Percentiles rank a stretch among this genome's conserved stretches.
These are phyloP conservation scores for Thraustotheca clavata DNA, from an alignment of 352 stramenopile species.

Conservation along the genomic window DNA sequence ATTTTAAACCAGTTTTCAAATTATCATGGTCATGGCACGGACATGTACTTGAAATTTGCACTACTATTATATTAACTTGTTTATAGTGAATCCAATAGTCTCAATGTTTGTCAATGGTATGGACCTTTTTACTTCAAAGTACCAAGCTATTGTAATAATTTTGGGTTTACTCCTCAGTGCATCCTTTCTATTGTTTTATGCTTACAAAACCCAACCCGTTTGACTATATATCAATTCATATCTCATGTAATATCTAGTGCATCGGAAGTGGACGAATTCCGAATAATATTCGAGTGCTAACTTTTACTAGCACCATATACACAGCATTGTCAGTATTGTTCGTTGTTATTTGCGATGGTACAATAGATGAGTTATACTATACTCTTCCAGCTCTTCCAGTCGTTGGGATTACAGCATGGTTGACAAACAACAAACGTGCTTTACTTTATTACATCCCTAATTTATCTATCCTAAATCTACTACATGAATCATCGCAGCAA, in stretches of 20 bases:
- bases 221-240: background rate
- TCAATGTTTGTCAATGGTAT: slow-evolving; percentile 10
- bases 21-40: slow-evolving; percentile 22
- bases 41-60: background rate
- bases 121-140: background rate
- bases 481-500: background rate
- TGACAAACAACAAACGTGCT: slow-evolving; percentile 12
- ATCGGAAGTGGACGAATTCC: slow-evolving; percentile 19
- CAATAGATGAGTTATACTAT: slow-evolving; percentile 7
- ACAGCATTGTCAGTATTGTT: slow-evolving; percentile 13
- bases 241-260: slow-evolving; percentile 1
- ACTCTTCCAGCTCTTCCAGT: background rate
- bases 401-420: slow-evolving; percentile 6
- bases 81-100: slow-evolving; percentile 16
- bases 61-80: background rate
- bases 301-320: slow-evolving; percentile 18
- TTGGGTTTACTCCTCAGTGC: slow-evolving; percentile 2
- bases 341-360: background rate
- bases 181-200: slow-evolving; percentile 12
- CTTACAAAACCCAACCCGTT: slow-evolving; percentile 18
- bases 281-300: slow-evolving; percentile 20
- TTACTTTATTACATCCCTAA: slow-evolving; percentile 11
- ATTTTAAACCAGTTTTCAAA: slow-evolving; percentile 21
- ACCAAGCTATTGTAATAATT: background rate
- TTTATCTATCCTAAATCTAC: background rate